Conservation (phyloP, 2,329 filamentous ascomycete genomes). For the Aspergillus ustus region DNA sequence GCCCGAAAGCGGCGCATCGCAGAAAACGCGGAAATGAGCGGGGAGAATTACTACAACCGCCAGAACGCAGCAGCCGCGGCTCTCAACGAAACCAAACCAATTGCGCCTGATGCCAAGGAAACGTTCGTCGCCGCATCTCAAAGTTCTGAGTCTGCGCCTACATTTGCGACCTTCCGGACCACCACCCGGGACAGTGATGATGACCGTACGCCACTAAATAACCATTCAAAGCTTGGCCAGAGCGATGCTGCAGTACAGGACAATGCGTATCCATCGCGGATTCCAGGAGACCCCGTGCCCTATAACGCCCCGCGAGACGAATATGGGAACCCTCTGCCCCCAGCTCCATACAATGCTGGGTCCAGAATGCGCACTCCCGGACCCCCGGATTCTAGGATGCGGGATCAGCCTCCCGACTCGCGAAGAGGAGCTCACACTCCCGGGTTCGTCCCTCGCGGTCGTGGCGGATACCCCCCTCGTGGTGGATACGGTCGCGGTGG, state of each 20-base stretch:
- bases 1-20: conserved; percentile 90
- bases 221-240: conserved; percentile 17
- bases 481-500: conserved; percentile 51
- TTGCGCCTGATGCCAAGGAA: conserved; percentile 60
- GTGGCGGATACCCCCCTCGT: conserved; percentile 58
- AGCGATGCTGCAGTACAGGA: conserved; percentile 35
- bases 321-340: conserved; percentile 45
- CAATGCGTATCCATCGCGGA: conserved; percentile 34
- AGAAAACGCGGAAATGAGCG: conserved; percentile 96
- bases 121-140: conserved; percentile 61
- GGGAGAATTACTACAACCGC: conserved; percentile 84
- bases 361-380: conserved; percentile 39
- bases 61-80: conserved; percentile 46
- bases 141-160: conserved; percentile 53
- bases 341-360: conserved; percentile 33
- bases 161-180: conserved; percentile 51
- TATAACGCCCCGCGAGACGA: conserved; percentile 44
- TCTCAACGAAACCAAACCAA: conserved; percentile 23
- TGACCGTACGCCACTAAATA: conserved; percentile 47
- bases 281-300: conserved; percentile 33
- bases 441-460: conserved; percentile 58
- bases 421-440: conserved; percentile 43
- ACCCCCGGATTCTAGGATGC: conserved; percentile 40
- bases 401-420: conserved; percentile 53
- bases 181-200: conserved; percentile 43